Evolutionary conservation across 129 eudicot genomes (phyloP).

Genomic region (Deinandra increscens): DNA sequence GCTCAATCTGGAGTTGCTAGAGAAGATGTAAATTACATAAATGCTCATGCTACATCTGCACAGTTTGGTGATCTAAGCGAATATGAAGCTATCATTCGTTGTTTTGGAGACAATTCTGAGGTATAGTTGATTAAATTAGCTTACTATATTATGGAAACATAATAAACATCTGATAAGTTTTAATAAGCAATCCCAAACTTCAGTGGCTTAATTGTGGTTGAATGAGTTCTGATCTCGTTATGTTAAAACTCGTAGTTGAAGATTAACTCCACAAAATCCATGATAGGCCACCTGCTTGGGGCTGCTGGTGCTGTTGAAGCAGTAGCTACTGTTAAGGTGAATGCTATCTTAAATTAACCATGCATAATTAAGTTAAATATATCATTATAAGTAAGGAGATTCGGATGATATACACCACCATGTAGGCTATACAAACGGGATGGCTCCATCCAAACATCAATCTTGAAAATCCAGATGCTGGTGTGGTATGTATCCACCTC

Average conservation of each 20-base stretch:
- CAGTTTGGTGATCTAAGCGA: constrained; percentile 38
- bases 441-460: constrained; percentile 78
- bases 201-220: not conserved
- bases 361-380: not conserved
- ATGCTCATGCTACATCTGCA: constrained; percentile 54
- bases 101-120: constrained; percentile 37
- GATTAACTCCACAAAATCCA: constrained; percentile 53
- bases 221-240: constrained; percentile 7
- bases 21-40: constrained; percentile 49
- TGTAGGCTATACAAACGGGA: constrained; percentile 72
- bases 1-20: constrained; percentile 39
- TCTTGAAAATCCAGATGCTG: constrained; percentile 63
- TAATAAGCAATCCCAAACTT: not conserved
- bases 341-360: not conserved
- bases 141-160: not conserved
- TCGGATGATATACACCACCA: not conserved
- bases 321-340: constrained; percentile 52
- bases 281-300: constrained; percentile 53
- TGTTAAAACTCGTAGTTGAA: constrained; percentile 34
- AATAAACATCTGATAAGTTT: not conserved
- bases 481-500: constrained; percentile 52
- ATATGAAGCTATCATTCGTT: constrained; percentile 38
- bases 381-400: not conserved
- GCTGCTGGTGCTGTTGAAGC: constrained; percentile 64
- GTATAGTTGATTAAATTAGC: constrained; percentile 4